These are phyloP conservation scores for Fabrea salina DNA, from an alignment of 169 alveolate species.

Conservation along the genomic window DNA sequence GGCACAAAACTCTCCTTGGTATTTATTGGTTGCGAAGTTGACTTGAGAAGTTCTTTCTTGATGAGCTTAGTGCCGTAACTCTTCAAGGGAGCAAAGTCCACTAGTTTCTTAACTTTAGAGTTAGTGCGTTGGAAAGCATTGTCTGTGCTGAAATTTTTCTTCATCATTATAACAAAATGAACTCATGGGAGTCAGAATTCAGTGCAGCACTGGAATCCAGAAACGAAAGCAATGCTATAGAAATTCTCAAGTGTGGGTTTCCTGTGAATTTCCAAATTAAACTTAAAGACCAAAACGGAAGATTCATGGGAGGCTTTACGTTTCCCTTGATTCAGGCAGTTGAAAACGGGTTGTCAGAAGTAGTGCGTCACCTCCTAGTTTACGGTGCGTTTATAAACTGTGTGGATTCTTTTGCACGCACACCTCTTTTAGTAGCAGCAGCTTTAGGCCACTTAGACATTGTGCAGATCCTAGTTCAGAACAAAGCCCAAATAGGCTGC, in stretches of 20 bases:
- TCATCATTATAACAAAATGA: too few species aligned
- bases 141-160: too few species aligned
- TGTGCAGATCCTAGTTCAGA: not conserved
- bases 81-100: too few species aligned
- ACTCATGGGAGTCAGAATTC: constrained; percentile 10
- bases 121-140: too few species aligned
- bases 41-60: too few species aligned
- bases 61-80: too few species aligned
- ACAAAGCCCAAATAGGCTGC: not conserved
- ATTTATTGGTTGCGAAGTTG: too few species aligned
- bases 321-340: constrained; percentile 12
- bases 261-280: not conserved
- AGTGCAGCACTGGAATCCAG: not conserved
- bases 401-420: not conserved
- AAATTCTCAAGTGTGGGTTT: not conserved
- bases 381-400: not conserved
- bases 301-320: not conserved
- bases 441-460: not conserved
- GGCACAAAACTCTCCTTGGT: too few species aligned
- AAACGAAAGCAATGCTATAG: constrained; percentile 11
- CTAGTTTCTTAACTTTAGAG: too few species aligned
- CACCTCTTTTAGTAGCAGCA: not conserved
- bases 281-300: not conserved
- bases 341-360: not conserved
- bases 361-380: not conserved